Conservation (phyloP, 441 rosid genomes). For the Aquilaria agallochum region DNA sequence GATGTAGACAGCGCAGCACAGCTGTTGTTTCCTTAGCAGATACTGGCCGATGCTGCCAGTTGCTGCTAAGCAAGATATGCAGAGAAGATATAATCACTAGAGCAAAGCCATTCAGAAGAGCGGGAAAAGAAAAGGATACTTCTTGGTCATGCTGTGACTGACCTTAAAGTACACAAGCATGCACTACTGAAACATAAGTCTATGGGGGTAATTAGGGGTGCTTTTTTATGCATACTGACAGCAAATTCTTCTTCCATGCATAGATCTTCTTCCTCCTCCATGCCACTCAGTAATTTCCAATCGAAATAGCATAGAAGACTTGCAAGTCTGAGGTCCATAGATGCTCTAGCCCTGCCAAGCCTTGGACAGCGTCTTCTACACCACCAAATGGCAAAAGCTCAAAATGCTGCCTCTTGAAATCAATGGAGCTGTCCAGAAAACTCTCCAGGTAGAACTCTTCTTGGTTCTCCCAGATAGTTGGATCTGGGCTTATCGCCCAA, state of each 20-base stretch:
- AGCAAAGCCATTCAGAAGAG: no score
- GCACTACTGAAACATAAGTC: no score
- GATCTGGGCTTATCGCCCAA: background rate
- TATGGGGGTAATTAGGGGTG: no score
- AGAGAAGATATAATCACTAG: no score
- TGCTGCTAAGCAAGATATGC: no score
- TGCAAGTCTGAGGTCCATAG: background rate
- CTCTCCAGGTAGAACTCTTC: background rate
- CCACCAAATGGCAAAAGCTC: constrained; percentile 7
- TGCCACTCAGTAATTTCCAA: background rate
- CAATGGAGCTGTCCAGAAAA: constrained; percentile 1
- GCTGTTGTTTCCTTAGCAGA: no score
- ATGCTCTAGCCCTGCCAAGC: background rate
- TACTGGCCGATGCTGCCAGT: no score
- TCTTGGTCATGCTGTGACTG: no score
- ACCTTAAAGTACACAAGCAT: no score
- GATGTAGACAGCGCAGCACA: no score
- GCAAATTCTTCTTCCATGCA: background rate
- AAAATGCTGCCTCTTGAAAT: constrained; percentile 4
- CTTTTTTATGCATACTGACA: no score
- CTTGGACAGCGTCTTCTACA: constrained; percentile 5
- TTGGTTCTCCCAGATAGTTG: background rate
- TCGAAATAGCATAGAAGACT: background rate
- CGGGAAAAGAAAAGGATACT: no score
- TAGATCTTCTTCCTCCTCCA: background rate